Percentiles rank a stretch among this genome's conserved stretches.
These are phyloP conservation scores for Akebia trifoliata DNA, from an alignment of 164 flowering plant species.

Conservation along the genomic window DNA sequence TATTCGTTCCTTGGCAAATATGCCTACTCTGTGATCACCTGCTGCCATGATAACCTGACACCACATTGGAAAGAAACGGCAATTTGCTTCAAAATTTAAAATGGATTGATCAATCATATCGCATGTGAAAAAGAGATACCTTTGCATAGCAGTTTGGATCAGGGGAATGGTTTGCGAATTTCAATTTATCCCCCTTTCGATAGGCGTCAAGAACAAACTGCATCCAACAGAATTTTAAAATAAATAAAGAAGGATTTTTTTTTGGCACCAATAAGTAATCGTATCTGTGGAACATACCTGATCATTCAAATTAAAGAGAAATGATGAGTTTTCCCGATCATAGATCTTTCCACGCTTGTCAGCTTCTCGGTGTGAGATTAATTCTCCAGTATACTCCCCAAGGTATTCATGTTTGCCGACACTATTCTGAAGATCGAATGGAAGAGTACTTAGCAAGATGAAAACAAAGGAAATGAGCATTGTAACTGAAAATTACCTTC, in stretches of 20 bases:
- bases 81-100: neutral
- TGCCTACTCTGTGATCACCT: conserved; percentile 97
- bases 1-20: conserved; percentile 94
- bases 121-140: conserved; percentile 45
- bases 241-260: neutral
- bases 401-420: conserved; percentile 92
- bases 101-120: too few relatives aligned
- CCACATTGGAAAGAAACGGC: neutral
- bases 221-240: conserved; percentile 9
- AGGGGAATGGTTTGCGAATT: conserved; percentile 98
- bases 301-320: conserved; percentile 94
- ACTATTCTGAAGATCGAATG: conserved; percentile 58
- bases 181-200: conserved; percentile 93
- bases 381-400: conserved; percentile 97
- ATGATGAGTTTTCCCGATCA: conserved; percentile 95
- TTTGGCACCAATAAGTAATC: neutral
- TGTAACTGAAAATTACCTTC: conserved; percentile 51
- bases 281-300: conserved; percentile 47
- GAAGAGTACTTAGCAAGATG: conserved; percentile 6
- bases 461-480: conserved; percentile 3
- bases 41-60: conserved; percentile 97
- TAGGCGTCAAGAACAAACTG: conserved; percentile 99
- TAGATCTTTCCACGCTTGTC: conserved; percentile 99
- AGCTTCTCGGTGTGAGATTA: conserved; percentile 96
- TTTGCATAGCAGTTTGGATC: conserved; percentile 98